Evolutionary conservation across 2,329 filamentous ascomycete genomes (phyloP), one percentile per base, ranked within the genome.

Genomic region (Penicillium sp.): DNA sequence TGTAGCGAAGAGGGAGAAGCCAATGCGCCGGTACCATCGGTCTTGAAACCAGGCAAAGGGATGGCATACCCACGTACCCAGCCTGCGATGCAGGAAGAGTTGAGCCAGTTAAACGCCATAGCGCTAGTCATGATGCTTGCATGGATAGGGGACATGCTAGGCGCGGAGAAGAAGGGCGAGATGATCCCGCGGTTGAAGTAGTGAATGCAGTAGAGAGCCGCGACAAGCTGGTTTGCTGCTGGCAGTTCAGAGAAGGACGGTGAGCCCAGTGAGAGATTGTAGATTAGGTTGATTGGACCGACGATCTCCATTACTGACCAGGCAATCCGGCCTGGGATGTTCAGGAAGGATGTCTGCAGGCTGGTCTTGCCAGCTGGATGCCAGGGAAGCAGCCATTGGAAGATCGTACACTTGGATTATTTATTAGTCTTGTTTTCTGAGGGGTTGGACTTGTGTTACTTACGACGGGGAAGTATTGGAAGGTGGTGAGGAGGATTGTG

Each of bases 341-440:
- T 98, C 65, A 93, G 74, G 10, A 72, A 72, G 59, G 85, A 89
- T 40, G 54, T 58, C 20, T 60, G 52, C 14, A 82, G 77, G 3
- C 89, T 95, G 2, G 90, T 95, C 71, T 97, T 97, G 67, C 93
- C 93, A 74, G 91, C 89, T 41, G 87, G 87, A 67, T 96, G 93
- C 78, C 81, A 95, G 45, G 81, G 78, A n/a, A 77, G 72, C 46
- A 84, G 49, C 84, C 86, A 94, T 80, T 95, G 89, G 18, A 80
- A 42, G 1, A 81, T 78, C 0, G 84, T 84, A 53, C 89, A 62
- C 89, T 95, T 50, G 6, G 38, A 14, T 10, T 44, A 4, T 52
- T 43, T 54, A 46, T 44, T 38, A 29, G 54, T 7, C 22, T 10
- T 42, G 16, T 28, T 2, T 38, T 22, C 18, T 4, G 11, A 14